A percentile compares a stretch with the other conserved stretches of the same genome.
Evolutionary conservation across 2,329 filamentous ascomycete genomes (phyloP).

Genomic region (Ophiostoma perfectum): DNA sequence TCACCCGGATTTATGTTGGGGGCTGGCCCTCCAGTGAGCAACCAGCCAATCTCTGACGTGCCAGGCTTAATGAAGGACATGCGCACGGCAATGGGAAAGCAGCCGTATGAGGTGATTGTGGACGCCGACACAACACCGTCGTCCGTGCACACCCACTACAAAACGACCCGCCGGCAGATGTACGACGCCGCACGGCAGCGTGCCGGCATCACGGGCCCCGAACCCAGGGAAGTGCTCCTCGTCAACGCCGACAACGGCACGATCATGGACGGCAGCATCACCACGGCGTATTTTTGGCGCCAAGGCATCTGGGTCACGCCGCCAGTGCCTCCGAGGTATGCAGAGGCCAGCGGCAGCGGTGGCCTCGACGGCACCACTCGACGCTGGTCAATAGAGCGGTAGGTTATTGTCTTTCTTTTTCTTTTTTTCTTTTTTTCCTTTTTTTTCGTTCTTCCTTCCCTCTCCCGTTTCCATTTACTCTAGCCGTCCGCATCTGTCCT

Average conservation of each 20-base stretch:
- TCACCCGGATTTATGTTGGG: conserved; percentile 36
- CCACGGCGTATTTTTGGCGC: conserved; percentile 76
- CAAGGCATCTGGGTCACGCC: conserved; percentile 74
- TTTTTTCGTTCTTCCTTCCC: neutral
- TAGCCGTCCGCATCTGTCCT: neutral
- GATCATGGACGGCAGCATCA: conserved; percentile 81
- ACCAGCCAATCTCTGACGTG: neutral
- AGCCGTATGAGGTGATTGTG: conserved; percentile 41
- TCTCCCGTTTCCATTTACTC: too few relatives aligned
- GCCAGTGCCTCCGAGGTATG: conserved; percentile 45
- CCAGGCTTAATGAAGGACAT: conserved; percentile 13
- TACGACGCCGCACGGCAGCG: conserved; percentile 67
- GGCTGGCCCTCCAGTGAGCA: neutral
- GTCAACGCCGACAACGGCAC: conserved; percentile 55
- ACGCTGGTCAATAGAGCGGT: conserved; percentile 73
- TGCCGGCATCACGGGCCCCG: conserved; percentile 49
- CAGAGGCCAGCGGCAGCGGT: conserved; percentile 50
- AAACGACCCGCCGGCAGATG: conserved; percentile 68
- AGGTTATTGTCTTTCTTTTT: conserved; percentile 26
- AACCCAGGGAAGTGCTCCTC: conserved; percentile 67
- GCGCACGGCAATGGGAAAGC: conserved; percentile 28
- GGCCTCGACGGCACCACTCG: conserved; percentile 79
- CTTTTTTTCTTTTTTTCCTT: neutral
- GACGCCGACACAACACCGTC: conserved; percentile 39
- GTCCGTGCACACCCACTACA: conserved; percentile 72